phyloP scores from a whole-genome alignment of 164 flowering plant species.

The Houttuynia cordata region DNA sequence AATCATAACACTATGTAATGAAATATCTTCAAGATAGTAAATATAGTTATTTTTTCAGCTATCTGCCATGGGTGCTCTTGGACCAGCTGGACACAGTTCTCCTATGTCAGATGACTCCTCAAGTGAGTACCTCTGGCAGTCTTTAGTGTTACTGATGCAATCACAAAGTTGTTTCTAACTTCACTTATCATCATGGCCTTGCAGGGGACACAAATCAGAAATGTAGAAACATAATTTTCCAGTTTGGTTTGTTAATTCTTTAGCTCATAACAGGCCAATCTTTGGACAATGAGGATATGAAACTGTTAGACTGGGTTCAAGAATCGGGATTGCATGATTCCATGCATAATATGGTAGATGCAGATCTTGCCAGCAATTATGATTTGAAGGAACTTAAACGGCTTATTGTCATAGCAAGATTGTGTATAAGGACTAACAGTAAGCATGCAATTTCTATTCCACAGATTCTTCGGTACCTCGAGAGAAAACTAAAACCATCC shows the following conservation, averaged over 20 bases:
- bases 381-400: constrained; percentile 43
- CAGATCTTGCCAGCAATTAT: constrained; percentile 63
- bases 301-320: constrained; percentile 60
- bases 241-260: constrained; percentile 66
- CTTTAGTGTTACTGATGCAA: neutral
- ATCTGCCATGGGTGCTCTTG: constrained; percentile 32
- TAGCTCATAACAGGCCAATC: constrained; percentile 85
- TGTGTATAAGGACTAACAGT: constrained; percentile 44
- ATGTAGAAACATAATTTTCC: constrained; percentile 35
- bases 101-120: constrained; percentile 15
- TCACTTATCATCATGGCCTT: neutral
- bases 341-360: constrained; percentile 65
- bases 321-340: constrained; percentile 31
- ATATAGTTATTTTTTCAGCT: constrained; percentile 22
- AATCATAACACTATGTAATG: no score
- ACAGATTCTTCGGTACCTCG: constrained; percentile 54
- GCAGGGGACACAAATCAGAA: constrained; percentile 32
- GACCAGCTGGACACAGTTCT: constrained; percentile 14
- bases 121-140: constrained; percentile 18
- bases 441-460: constrained; percentile 33
- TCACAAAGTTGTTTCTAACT: no score
- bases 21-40: neutral
- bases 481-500: constrained; percentile 31
- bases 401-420: constrained; percentile 55
- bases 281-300: constrained; percentile 42